Conservation (phyloP, 495 filamentous ascomycete species). For the Aspergillus cristatus region DNA sequence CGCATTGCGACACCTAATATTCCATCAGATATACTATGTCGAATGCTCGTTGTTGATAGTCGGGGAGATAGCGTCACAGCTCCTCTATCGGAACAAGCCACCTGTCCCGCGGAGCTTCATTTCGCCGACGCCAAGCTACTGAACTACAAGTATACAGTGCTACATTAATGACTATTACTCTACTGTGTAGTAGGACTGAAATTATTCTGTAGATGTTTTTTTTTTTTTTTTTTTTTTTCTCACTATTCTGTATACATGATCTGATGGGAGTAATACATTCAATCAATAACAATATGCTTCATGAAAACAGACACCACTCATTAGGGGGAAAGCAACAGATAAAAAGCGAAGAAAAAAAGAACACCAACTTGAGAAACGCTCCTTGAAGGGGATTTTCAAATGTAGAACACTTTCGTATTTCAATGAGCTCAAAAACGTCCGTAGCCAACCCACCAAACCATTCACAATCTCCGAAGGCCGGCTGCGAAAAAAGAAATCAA, state of each 20-base stretch:
- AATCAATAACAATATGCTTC: conserved; percentile 18
- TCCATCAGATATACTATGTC: conserved; percentile 4
- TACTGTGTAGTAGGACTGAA: too few relatives aligned
- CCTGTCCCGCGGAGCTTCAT: conserved; percentile 38
- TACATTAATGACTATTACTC: background rate
- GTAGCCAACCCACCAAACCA: conserved; percentile 12
- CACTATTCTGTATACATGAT: conserved; percentile 20
- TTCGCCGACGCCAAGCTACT: conserved; percentile 25
- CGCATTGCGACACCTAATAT: conserved; percentile 29
- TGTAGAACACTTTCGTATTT: conserved; percentile 18
- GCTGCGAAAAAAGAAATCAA: conserved; percentile 3
- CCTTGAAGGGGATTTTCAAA: conserved; percentile 5
- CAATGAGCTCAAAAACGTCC: conserved; percentile 8
- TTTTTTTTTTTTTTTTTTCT: conserved; percentile 13
- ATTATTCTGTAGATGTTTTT: too few relatives aligned
- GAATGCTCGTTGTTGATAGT: too few relatives aligned
- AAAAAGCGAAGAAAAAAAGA: conserved; percentile 1
- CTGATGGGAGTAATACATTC: conserved; percentile 10
- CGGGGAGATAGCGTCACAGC: too few relatives aligned
- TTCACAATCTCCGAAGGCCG: conserved; percentile 15
- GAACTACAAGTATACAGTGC: too few relatives aligned
- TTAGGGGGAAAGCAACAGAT: conserved; percentile 7
- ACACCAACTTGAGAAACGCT: conserved; percentile 3
- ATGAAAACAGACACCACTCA: conserved; percentile 18
- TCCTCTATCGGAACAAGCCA: conserved; percentile 23